These are phyloP conservation scores for Kazachstania martiniae DNA, from an alignment of 805 yeast species.

Conservation along the genomic window DNA sequence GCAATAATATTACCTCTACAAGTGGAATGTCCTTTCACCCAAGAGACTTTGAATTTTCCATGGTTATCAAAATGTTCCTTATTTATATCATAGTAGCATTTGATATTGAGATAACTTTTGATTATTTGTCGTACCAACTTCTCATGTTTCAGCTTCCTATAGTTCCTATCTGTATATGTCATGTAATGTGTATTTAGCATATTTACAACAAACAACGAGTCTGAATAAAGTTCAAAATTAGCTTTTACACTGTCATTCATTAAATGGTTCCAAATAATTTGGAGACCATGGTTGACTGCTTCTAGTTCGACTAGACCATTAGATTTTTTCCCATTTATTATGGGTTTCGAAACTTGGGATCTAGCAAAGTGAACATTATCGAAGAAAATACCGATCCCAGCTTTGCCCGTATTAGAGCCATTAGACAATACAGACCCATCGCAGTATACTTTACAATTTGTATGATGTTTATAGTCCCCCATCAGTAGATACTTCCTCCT, in stretches of 20 bases:
- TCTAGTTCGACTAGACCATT: constrained; percentile 73
- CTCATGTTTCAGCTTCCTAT: constrained; percentile 18
- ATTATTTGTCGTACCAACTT: constrained; percentile 29
- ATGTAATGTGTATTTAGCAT: constrained; percentile 46
- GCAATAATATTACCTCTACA: constrained; percentile 6
- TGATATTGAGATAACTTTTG: constrained; percentile 32
- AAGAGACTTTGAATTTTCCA: constrained; percentile 35
- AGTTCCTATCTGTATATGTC: constrained; percentile 37
- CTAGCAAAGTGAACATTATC: constrained; percentile 49
- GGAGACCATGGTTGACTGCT: constrained; percentile 53
- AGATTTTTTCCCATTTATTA: constrained; percentile 49
- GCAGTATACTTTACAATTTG: constrained; percentile 37
- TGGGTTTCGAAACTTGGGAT: no score
- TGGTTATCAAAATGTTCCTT: constrained; percentile 20
- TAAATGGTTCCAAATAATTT: constrained; percentile 26
- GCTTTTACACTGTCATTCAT: constrained; percentile 9
- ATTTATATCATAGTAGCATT: constrained; percentile 26
- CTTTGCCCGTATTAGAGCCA: constrained; percentile 31
- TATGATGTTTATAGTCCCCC: no score
- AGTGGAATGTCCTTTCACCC: constrained; percentile 70
- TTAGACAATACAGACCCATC: constrained; percentile 72
- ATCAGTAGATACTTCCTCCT: no score
- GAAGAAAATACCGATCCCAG: constrained; percentile 70
- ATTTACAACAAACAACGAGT: constrained; percentile 57
- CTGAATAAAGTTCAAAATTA: constrained; percentile 44